Conservation (phyloP, 345 rosid species). For the Eucalyptus decipiens region DNA sequence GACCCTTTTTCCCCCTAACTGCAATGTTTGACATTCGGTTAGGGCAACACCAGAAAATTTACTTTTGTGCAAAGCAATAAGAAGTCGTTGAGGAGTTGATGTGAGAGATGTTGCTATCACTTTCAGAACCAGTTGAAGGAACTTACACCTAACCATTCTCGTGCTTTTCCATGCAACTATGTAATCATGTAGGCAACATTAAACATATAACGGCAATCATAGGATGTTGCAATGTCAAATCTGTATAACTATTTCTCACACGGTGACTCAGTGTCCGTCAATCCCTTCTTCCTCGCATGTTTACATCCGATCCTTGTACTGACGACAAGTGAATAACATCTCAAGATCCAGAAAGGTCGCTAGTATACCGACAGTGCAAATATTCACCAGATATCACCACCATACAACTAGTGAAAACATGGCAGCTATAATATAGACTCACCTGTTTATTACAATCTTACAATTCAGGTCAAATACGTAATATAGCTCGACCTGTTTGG, state of each 20-base stretch:
- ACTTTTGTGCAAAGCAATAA: not conserved
- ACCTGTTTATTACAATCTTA: not conserved
- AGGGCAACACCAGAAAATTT: not conserved
- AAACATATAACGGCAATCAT: not conserved
- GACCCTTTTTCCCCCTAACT: conserved; percentile 27
- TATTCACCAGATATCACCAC: not conserved
- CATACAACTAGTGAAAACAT: not conserved
- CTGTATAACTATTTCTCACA: not conserved
- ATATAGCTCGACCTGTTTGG: not conserved
- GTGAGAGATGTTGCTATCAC: not conserved
- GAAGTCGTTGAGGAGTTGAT: not conserved
- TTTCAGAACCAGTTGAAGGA: not conserved
- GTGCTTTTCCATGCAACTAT: not conserved
- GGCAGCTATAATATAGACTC: not conserved
- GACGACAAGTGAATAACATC: not conserved
- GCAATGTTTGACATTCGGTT: not conserved
- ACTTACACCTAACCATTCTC: not conserved
- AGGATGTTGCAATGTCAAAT: not conserved
- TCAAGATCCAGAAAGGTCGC: not conserved
- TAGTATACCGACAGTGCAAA: not conserved
- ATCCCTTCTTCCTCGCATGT: not conserved
- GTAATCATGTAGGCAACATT: not conserved
- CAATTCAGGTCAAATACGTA: not conserved
- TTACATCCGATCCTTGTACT: not conserved
- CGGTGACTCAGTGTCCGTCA: not conserved